These are phyloP conservation scores for Alliaria petiolata DNA, from an alignment of 345 rosid genomes.

Conservation along the genomic window DNA sequence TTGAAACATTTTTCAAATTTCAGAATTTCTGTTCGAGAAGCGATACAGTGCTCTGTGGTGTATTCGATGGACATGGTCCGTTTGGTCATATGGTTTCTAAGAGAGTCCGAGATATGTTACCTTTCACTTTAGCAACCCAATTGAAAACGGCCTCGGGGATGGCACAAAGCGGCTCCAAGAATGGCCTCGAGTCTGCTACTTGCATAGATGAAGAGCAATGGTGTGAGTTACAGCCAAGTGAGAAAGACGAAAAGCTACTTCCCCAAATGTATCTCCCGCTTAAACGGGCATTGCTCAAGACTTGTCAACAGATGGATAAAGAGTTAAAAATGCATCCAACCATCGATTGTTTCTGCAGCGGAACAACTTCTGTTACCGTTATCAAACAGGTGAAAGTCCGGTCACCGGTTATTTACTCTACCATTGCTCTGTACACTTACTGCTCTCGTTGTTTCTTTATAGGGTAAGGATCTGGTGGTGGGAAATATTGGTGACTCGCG, in stretches of 20 bases:
- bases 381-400: conserved; percentile 63
- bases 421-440: not conserved
- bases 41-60: conserved; percentile 82
- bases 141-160: conserved; percentile 34
- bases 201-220: conserved; percentile 59
- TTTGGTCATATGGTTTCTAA: conserved; percentile 88
- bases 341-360: conserved; percentile 95
- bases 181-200: conserved; percentile 19
- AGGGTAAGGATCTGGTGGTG: conserved; percentile 79
- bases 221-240: conserved; percentile 37
- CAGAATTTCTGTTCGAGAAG: conserved; percentile 77
- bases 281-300: conserved; percentile 60
- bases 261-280: conserved; percentile 64
- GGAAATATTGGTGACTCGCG: conserved; percentile 92
- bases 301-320: conserved; percentile 81
- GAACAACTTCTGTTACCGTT: conserved; percentile 81
- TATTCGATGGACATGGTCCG: conserved; percentile 98
- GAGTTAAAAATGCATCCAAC: conserved; percentile 78
- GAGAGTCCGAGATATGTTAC: conserved; percentile 85
- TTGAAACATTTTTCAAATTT: not conserved
- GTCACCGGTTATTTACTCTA: not conserved
- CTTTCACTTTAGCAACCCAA: conserved; percentile 54
- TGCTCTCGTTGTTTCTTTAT: conserved; percentile 6
- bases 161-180: conserved; percentile 10
- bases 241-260: conserved; percentile 36